Conservation (phyloP, 129 eudicot species). For the Arctium minus region DNA sequence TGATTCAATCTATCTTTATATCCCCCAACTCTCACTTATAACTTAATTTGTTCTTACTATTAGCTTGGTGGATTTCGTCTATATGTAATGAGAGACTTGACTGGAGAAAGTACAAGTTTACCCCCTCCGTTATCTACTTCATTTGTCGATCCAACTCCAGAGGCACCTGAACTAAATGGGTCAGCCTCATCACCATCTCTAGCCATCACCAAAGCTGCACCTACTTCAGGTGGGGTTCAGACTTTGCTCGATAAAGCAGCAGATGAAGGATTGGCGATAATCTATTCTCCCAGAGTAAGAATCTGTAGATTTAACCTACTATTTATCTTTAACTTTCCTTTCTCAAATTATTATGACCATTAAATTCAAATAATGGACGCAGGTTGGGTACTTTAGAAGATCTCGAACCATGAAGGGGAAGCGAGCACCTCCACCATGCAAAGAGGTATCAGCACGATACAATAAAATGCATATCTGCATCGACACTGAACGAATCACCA, state of each 20-base stretch:
- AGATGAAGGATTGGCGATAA: conserved; percentile 68
- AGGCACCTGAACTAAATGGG: conserved; percentile 47
- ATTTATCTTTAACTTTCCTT: not conserved
- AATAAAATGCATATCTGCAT: not conserved
- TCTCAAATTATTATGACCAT: not conserved
- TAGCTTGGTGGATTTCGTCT: conserved; percentile 85
- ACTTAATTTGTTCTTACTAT: conserved; percentile 5
- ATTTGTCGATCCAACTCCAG: conserved; percentile 32
- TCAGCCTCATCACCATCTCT: conserved; percentile 61
- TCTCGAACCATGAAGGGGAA: conserved; percentile 81
- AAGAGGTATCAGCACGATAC: conserved; percentile 48
- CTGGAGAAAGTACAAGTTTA: conserved; percentile 34
- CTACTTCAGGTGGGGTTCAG: conserved; percentile 39
- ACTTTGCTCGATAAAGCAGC: conserved; percentile 60
- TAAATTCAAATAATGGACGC: not conserved
- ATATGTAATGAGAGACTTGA: conserved; percentile 56
- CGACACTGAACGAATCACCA: not conserved
- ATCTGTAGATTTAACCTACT: not conserved
- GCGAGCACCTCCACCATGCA: conserved; percentile 79
- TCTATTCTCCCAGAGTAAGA: conserved; percentile 75
- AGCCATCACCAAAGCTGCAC: conserved; percentile 55
- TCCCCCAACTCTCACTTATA: not conserved
- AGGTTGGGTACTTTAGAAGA: conserved; percentile 87
- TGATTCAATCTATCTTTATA: not conserved
- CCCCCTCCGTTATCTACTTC: conserved; percentile 52